These are phyloP conservation scores for Acorus calamus DNA, from an alignment of 106 monocot genomes.

Conservation along the genomic window DNA sequence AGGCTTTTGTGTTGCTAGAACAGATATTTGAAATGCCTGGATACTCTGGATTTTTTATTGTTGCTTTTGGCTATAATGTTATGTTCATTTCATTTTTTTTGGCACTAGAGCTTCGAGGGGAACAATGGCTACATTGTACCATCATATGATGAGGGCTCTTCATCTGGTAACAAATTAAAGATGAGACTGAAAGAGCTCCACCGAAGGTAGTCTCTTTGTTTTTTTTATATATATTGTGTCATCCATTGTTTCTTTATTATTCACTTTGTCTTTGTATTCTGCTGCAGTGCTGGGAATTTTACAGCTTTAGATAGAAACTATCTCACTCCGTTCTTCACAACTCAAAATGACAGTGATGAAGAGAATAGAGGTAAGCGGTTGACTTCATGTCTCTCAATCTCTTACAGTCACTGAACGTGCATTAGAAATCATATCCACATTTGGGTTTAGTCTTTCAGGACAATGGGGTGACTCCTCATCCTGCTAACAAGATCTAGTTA, in stretches of 20 bases:
- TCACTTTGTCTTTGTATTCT: not conserved
- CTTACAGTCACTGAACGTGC: too few relatives aligned
- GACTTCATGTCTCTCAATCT: too few relatives aligned
- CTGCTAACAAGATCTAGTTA: not conserved
- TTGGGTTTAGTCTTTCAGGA: not conserved
- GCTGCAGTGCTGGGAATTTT: constrained; percentile 71
- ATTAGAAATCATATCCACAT: too few relatives aligned
- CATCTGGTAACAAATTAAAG: constrained; percentile 70
- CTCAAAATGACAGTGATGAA: constrained; percentile 68
- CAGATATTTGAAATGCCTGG: too few relatives aligned
- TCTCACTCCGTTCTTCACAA: constrained; percentile 94
- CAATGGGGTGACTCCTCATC: constrained; percentile 1
- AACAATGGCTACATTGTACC: constrained; percentile 61
- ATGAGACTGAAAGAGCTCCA: constrained; percentile 83
- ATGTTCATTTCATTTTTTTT: not conserved
- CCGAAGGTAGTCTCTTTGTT: constrained; percentile 32
- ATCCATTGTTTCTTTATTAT: not conserved
- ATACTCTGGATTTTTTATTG: not conserved
- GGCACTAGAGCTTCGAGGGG: constrained; percentile 52
- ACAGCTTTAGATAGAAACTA: constrained; percentile 84
- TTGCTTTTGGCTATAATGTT: not conserved
- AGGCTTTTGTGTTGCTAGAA: too few relatives aligned
- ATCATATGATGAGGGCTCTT: constrained; percentile 59
- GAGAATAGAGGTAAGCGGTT: constrained; percentile 41
- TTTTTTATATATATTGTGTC: not conserved